phyloP scores from a whole-genome alignment of 2,329 filamentous ascomycete genomes.

The Cercospora berteroae region DNA sequence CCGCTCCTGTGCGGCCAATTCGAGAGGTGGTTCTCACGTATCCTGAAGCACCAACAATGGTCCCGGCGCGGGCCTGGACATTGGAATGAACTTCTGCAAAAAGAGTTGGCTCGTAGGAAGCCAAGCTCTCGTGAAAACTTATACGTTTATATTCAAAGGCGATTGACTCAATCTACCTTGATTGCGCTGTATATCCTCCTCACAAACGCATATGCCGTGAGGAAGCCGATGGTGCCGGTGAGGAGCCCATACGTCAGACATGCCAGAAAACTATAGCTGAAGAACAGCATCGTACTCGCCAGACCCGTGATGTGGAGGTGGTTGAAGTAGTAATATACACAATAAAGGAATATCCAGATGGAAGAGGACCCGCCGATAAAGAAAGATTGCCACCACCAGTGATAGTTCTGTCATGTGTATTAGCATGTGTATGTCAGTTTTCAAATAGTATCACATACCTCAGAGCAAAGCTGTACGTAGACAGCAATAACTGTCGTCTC shows the following conservation, averaged over 20 bases:
- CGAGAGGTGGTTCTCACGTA: neutral
- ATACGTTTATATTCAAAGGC: neutral
- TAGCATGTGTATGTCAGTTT: slow-evolving; percentile 9
- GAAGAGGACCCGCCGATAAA: slow-evolving; percentile 72
- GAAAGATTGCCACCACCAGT: slow-evolving; percentile 93
- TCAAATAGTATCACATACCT: slow-evolving; percentile 49
- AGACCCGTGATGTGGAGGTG: slow-evolving; percentile 80
- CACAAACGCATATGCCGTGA: slow-evolving; percentile 81
- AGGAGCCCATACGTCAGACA: slow-evolving; percentile 78
- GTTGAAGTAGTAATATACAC: slow-evolving; percentile 77
- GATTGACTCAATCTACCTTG: slow-evolving; percentile 38
- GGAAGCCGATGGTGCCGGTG: slow-evolving; percentile 79
- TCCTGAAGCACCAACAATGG: neutral
- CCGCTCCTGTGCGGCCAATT: neutral
- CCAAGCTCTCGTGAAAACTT: neutral
- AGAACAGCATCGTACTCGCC: slow-evolving; percentile 76
- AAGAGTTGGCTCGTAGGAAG: neutral
- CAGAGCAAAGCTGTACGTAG: slow-evolving; percentile 77
- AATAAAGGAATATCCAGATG: slow-evolving; percentile 80
- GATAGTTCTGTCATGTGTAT: slow-evolving; percentile 60
- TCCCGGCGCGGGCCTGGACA: neutral
- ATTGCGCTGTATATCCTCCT: slow-evolving; percentile 68
- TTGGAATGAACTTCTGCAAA: neutral
- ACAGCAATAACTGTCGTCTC: slow-evolving; percentile 82
- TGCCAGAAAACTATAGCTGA: slow-evolving; percentile 78